Base-by-base conservation (phyloP, 495 filamentous ascomycete genomes). In the Xylaria acuta region DNA sequence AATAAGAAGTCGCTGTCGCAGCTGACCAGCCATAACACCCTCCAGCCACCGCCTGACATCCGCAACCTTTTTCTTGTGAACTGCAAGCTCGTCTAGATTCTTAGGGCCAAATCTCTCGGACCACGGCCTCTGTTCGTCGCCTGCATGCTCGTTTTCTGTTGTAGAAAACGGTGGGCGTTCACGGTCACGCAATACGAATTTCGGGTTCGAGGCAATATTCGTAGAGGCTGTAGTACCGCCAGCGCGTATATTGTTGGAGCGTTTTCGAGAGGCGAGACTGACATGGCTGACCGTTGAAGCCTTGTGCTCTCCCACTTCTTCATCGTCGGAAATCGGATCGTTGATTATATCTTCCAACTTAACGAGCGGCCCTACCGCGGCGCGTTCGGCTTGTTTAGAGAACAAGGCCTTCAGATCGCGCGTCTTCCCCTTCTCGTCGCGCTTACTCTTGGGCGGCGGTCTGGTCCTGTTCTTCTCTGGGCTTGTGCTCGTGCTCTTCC, bases 1-100 rank as follows among this genome's bases (percentile, higher is more conserved):
- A 43, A 98, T 84, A 51, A 98, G 86, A 47, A 98, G 77, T 78
- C 91, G 88, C 85, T 95, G 83, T 69, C 85, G 82, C 77, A 85
- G 82, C 64, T 85, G 85, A 8, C 94, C 92, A 45, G 82, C 76
- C 65, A 95, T 88, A 0, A 92, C 92, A 73, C 89, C 86, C 62
- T 91, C 88, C 53, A 99, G 80, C 96, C 97, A 98, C 43, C 77
- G 84, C 59, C 88, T 86, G 22, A 98, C 94, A 81, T 98, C 95
- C 20, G 87, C 82, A 27, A 98, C 94, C 81, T 99, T 99, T 76
- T 86, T 93, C 82, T 94, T 97, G 78, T 99, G 93, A 43, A 98
- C 94, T 0, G 91, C 95, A 67, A 98, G 85, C 80, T 97, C 94
- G 38, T 90, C 89, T n/a, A 97, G 72, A 72, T 87, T 88, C 1